Evolutionary conservation across 805 yeast species (phyloP).

Genomic region (Wickerhamomyces chaumierensis): DNA sequence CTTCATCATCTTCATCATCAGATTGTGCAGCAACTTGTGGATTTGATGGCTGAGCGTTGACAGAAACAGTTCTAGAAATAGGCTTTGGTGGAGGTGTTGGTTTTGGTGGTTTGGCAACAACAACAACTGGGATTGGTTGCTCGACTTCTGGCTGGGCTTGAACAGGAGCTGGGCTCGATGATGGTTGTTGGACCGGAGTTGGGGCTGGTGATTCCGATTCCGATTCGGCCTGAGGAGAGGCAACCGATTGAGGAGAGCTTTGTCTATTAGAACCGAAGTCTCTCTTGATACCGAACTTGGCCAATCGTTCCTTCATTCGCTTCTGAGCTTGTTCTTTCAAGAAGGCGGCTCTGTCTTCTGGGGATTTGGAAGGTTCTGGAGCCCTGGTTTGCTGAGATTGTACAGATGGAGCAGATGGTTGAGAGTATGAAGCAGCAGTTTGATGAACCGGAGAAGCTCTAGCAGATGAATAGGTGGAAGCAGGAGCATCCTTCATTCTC

Average conservation of each 20-base stretch:
- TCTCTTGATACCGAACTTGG: slow-evolving; percentile 56
- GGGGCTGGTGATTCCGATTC: slow-evolving; percentile 1
- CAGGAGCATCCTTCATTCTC: slow-evolving; percentile 16
- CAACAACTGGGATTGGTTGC: slow-evolving; percentile 1
- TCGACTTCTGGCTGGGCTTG: slow-evolving; percentile 1
- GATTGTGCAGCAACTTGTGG: slow-evolving; percentile 1
- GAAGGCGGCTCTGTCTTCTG: slow-evolving; percentile 67
- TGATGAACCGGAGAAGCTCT: slow-evolving; percentile 10
- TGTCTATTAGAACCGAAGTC: slow-evolving; percentile 11
- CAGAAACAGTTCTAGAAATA: slow-evolving; percentile 1
- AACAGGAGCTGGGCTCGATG: slow-evolving; percentile 1
- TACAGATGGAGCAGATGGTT: slow-evolving; percentile 15
- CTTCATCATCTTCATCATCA: slow-evolving; percentile 31
- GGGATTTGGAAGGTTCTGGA: slow-evolving; percentile 23
- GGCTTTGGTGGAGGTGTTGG: slow-evolving; percentile 10
- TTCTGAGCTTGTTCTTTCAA: slow-evolving; percentile 74
- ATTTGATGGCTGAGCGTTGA: background rate
- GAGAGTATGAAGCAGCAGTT: slow-evolving; percentile 9
- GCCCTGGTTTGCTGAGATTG: background rate
- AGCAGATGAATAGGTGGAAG: slow-evolving; percentile 11
- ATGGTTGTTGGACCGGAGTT: slow-evolving; percentile 1
- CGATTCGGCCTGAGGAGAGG: no score
- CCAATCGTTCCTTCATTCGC: slow-evolving; percentile 77
- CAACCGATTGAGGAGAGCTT: slow-evolving; percentile 3
- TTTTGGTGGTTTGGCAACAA: slow-evolving; percentile 2